Percentiles rank a stretch among this genome's conserved stretches.
phyloP scores from a whole-genome alignment of 2,329 filamentous ascomycete species.

The Cladosporium sphaerospermum region DNA sequence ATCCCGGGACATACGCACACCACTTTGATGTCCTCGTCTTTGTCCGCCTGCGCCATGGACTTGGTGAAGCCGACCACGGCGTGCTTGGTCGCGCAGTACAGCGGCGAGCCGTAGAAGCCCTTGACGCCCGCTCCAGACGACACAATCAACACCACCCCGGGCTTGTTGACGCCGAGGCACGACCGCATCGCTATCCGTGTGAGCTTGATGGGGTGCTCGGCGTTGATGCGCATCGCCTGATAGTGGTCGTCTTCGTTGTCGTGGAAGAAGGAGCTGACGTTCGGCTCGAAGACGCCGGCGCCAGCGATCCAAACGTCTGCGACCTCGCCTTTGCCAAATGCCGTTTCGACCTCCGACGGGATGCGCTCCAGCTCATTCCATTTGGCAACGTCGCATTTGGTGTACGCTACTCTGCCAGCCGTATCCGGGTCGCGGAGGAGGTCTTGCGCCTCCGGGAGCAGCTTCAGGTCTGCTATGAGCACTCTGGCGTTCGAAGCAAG shows the following conservation, averaged over 20 bases:
- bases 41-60: slow-evolving; percentile 30
- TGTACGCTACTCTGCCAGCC: slow-evolving; percentile 20
- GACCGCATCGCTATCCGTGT: slow-evolving; percentile 33
- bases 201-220: slow-evolving; percentile 36
- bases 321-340: slow-evolving; percentile 26
- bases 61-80: slow-evolving; percentile 35
- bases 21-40: slow-evolving; percentile 31
- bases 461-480: slow-evolving; percentile 32
- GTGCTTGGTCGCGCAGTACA: slow-evolving; percentile 36
- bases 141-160: slow-evolving; percentile 31
- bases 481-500: slow-evolving; percentile 22
- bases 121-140: slow-evolving; percentile 30
- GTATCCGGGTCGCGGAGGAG: slow-evolving; percentile 17
- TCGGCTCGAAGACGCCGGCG: slow-evolving; percentile 36
- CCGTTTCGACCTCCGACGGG: slow-evolving; percentile 18
- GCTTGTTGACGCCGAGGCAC: slow-evolving; percentile 29
- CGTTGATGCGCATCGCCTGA: slow-evolving; percentile 30
- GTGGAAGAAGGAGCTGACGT: slow-evolving; percentile 31
- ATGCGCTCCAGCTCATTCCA: slow-evolving; percentile 28
- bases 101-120: slow-evolving; percentile 25
- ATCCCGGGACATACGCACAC: slow-evolving; percentile 30
- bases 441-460: slow-evolving; percentile 26
- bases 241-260: slow-evolving; percentile 33
- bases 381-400: slow-evolving; percentile 30
- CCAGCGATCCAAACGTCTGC: slow-evolving; percentile 35